Conservation (phyloP, 768 basidiomycete genomes). For the Suillus cothurnatus region DNA sequence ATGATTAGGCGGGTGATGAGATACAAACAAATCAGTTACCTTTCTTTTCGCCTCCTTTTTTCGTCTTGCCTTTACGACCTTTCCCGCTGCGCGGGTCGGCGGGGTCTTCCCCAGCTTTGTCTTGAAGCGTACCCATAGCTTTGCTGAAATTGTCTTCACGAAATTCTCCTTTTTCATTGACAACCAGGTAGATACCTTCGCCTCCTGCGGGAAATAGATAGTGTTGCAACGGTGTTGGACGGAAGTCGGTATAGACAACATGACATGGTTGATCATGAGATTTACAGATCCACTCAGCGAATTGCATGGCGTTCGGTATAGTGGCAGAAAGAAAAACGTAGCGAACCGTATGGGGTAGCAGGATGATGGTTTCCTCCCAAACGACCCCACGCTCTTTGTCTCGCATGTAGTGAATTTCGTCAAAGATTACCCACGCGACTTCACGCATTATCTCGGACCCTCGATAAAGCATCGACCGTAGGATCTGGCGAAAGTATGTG, state of each 20-base stretch:
- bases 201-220: conserved; percentile 97
- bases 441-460: conserved; percentile 99
- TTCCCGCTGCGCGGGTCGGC: conserved; percentile 84
- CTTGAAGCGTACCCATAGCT: conserved; percentile 93
- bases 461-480: conserved; percentile 97
- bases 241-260: conserved; percentile 98
- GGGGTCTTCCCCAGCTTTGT: conserved; percentile 85
- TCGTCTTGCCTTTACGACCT: conserved; percentile 89
- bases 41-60: conserved; percentile 92
- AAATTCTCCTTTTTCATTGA: conserved; percentile 98
- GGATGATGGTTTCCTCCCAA: conserved; percentile 99
- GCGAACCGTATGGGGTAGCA: conserved; percentile 93
- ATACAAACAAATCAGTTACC: conserved; percentile 43
- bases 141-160: conserved; percentile 97
- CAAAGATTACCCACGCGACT: conserved; percentile 99
- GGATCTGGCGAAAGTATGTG: conserved; percentile 59
- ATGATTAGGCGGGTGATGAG: conserved; percentile 8
- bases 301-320: conserved; percentile 99
- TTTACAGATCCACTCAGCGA: conserved; percentile 98
- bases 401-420: conserved; percentile 99
- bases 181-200: conserved; percentile 95
- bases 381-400: conserved; percentile 99
- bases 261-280: conserved; percentile 98
- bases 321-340: conserved; percentile 99
- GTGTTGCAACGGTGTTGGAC: conserved; percentile 96